phyloP scores from a whole-genome alignment of 495 filamentous ascomycete species.

The Neurospora sp. region DNA sequence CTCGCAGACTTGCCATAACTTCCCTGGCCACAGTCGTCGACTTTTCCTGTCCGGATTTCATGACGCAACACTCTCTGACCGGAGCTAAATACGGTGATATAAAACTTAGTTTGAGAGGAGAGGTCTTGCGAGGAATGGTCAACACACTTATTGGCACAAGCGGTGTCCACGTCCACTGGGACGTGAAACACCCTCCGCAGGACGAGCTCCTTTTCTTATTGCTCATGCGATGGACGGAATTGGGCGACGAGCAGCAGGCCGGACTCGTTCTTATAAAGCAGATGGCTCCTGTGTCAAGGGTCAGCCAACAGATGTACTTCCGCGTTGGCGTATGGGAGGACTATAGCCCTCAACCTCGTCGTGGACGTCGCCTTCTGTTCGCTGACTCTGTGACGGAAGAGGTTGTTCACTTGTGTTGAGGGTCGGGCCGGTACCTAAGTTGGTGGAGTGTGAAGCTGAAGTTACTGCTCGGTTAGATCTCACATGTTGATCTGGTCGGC shows the following conservation, averaged over 20 bases:
- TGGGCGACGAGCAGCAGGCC: background rate
- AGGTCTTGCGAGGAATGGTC: background rate
- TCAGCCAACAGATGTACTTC: background rate
- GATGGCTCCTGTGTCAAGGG: background rate
- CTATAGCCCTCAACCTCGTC: background rate
- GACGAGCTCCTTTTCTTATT: background rate
- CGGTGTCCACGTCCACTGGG: background rate
- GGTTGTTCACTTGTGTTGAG: background rate
- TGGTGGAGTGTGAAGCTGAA: background rate
- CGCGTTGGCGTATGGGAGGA: background rate
- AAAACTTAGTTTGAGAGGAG: background rate
- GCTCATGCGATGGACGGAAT: background rate
- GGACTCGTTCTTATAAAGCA: background rate
- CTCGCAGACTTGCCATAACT: background rate
- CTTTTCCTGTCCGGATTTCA: background rate
- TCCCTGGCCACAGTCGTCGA: background rate
- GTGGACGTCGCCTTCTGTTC: background rate
- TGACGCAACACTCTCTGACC: background rate
- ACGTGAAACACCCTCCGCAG: background rate
- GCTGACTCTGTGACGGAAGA: background rate
- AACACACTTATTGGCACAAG: background rate
- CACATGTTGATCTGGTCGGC: background rate
- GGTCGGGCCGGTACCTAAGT: background rate
- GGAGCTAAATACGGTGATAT: background rate
- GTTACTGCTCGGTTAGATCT: background rate